A percentile compares a stretch with the other conserved stretches of the same genome.
Conservation (phyloP, 805 yeast genomes). For the Blastobotrys mokoenaii region DNA sequence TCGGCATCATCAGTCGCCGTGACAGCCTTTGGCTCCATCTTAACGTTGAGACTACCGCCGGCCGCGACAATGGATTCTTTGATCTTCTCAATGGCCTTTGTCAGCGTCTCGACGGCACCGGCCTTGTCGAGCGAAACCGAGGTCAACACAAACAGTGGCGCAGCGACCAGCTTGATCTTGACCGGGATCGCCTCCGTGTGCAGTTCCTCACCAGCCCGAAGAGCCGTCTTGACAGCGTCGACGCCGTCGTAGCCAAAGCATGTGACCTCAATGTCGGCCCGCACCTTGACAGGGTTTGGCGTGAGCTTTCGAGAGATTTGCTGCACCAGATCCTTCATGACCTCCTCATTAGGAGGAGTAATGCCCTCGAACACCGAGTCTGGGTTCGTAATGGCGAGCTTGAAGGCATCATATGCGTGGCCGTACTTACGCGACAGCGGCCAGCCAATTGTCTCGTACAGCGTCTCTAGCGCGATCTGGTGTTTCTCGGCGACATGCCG, state of each 20-base stretch:
- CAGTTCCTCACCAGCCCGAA: constrained; percentile 75
- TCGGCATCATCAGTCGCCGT: constrained; percentile 98
- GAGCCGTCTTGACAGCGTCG: constrained; percentile 88
- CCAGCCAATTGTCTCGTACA: constrained; percentile 92
- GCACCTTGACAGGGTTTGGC: constrained; percentile 94
- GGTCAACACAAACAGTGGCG: constrained; percentile 90
- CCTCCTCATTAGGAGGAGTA: constrained; percentile 59
- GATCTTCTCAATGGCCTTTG: constrained; percentile 71
- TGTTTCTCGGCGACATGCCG: constrained; percentile 98
- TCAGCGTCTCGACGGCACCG: constrained; percentile 73
- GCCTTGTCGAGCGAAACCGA: constrained; percentile 89
- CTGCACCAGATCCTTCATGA: constrained; percentile 73
- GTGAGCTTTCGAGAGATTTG: constrained; percentile 91
- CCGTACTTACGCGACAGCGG: constrained; percentile 93
- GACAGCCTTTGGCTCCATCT: constrained; percentile 98
- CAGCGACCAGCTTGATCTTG: constrained; percentile 92
- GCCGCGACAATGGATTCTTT: constrained; percentile 56
- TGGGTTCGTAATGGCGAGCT: constrained; percentile 88
- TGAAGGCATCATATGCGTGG: constrained; percentile 96
- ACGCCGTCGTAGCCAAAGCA: constrained; percentile 97
- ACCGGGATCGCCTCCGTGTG: constrained; percentile 81
- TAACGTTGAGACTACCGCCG: constrained; percentile 84
- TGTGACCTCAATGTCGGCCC: constrained; percentile 98
- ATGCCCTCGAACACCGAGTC: constrained; percentile 74
- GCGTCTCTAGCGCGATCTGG: constrained; percentile 72